These are phyloP conservation scores for Quillaja saponaria DNA, from an alignment of 306 rosid genomes.

Conservation along the genomic window DNA sequence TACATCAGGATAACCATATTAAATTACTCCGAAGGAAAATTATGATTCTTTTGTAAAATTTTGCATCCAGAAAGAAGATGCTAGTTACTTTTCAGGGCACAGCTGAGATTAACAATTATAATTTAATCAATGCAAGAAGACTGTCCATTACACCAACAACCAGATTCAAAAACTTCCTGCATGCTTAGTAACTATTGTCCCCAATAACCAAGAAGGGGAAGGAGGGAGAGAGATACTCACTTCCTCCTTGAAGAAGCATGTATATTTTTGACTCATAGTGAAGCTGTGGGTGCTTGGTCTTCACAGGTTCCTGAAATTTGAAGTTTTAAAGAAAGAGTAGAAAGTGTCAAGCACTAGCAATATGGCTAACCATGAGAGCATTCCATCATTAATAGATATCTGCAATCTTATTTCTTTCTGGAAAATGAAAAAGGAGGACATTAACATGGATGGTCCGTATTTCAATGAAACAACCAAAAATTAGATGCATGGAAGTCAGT, in stretches of 20 bases:
- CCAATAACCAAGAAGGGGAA: constrained; percentile 5
- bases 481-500: constrained; percentile 12
- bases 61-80: background rate
- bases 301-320: constrained; percentile 74
- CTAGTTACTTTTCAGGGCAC: constrained; percentile 18
- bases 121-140: constrained; percentile 18
- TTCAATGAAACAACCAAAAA: background rate
- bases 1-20: constrained; percentile 42
- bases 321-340: background rate
- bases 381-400: background rate
- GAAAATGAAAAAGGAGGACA: constrained; percentile 13
- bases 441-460: background rate
- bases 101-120: constrained; percentile 14
- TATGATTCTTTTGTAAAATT: constrained; percentile 2
- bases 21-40: constrained; percentile 35
- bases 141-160: background rate
- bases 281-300: constrained; percentile 98
- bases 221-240: constrained; percentile 45
- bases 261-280: constrained; percentile 98
- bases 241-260: constrained; percentile 99
- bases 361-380: constrained; percentile 5
- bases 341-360: constrained; percentile 28
- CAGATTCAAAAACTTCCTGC: constrained; percentile 5
- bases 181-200: background rate
- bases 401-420: background rate